Conservation (phyloP, 371 early-diverging fungal species). For the Zychaea mexicana region DNA sequence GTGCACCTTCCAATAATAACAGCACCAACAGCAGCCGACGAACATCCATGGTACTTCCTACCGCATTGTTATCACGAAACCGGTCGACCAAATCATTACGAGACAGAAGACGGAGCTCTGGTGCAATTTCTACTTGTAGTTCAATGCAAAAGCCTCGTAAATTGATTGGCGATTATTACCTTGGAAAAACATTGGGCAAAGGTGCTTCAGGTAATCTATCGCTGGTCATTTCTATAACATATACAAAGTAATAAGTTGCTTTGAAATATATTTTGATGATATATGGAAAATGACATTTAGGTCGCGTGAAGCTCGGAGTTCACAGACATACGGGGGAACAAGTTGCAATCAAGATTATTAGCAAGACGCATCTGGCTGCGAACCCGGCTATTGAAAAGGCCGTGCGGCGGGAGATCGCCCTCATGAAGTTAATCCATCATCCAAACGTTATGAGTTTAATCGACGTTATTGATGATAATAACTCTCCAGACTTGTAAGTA, state of each 20-base stretch:
- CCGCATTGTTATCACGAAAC: constrained; percentile 20
- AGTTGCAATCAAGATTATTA: constrained; percentile 54
- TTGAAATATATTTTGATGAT: no score
- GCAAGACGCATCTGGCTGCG: constrained; percentile 47
- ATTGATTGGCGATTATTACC: constrained; percentile 52
- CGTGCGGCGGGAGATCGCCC: constrained; percentile 74
- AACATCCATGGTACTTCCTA: constrained; percentile 29
- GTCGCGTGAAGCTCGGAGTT: constrained; percentile 50
- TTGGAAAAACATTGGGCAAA: constrained; percentile 54
- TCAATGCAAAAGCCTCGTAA: constrained; percentile 40
- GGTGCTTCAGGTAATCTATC: constrained; percentile 48
- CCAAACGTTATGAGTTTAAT: constrained; percentile 69
- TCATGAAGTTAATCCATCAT: constrained; percentile 71
- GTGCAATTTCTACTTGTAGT: constrained; percentile 38
- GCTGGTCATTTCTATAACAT: not conserved
- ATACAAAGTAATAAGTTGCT: not conserved
- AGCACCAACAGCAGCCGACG: constrained; percentile 24
- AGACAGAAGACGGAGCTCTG: constrained; percentile 47
- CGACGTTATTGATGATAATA: constrained; percentile 75
- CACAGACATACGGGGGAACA: constrained; percentile 48
- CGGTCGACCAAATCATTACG: constrained; percentile 31
- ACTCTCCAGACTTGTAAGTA: constrained; percentile 68
- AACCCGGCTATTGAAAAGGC: constrained; percentile 68
- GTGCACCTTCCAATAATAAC: constrained; percentile 15
- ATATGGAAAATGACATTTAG: constrained; percentile 20